Conservation (phyloP, 2,329 filamentous ascomycete species). For the Orbilia quercus region DNA sequence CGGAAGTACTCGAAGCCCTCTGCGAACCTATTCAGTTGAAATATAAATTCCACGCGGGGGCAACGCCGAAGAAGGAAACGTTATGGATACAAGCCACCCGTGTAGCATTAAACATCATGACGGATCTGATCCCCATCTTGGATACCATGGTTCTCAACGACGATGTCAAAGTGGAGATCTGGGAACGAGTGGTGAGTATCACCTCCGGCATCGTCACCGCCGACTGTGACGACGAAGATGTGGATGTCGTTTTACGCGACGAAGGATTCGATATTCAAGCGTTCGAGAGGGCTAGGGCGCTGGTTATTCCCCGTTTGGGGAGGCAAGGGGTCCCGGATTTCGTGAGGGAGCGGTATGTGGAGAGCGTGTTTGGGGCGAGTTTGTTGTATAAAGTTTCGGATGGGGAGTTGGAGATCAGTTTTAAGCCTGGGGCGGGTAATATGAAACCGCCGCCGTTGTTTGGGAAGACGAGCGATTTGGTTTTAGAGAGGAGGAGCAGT, state of each 20-base stretch:
- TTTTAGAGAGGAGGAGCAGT: slow-evolving; percentile 63
- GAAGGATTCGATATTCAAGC: slow-evolving; percentile 83
- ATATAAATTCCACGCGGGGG: slow-evolving; percentile 78
- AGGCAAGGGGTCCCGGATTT: slow-evolving; percentile 73
- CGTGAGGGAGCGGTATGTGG: slow-evolving; percentile 76
- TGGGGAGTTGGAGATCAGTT: slow-evolving; percentile 53
- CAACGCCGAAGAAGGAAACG: slow-evolving; percentile 66
- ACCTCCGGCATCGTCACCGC: slow-evolving; percentile 77
- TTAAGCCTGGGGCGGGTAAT: too few relatives aligned
- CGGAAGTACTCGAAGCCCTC: slow-evolving; percentile 74
- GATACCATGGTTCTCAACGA: slow-evolving; percentile 64
- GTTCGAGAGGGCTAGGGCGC: slow-evolving; percentile 74
- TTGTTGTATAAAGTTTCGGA: slow-evolving; percentile 58
- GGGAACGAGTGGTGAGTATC: slow-evolving; percentile 75
- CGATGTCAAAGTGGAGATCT: slow-evolving; percentile 70
- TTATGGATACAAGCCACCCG: slow-evolving; percentile 85
- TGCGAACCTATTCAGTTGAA: slow-evolving; percentile 79
- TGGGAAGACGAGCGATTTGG: slow-evolving; percentile 58
- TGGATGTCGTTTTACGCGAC: slow-evolving; percentile 69
- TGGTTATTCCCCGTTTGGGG: slow-evolving; percentile 81
- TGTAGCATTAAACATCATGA: slow-evolving; percentile 75
- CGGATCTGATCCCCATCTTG: slow-evolving; percentile 73
- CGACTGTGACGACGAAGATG: slow-evolving; percentile 68
- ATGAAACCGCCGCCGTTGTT: slow-evolving; percentile 40
- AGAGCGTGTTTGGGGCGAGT: slow-evolving; percentile 73